A percentile compares a stretch with the other conserved stretches of the same genome.
Conservation (phyloP, 192 early-diverging fungal genomes). For the Backusella luteola region DNA sequence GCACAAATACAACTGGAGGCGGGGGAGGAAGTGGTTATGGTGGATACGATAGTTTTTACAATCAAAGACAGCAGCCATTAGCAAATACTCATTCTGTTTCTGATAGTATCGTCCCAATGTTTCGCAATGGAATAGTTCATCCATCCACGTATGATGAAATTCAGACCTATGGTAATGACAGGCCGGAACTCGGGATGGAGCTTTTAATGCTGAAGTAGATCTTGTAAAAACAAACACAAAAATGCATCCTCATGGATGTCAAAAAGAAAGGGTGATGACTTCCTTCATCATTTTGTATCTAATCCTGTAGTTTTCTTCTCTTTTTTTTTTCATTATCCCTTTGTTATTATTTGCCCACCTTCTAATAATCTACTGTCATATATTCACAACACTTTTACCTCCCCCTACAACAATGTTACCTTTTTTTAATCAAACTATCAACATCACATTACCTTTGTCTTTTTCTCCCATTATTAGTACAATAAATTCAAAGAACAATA, state of each 20-base stretch:
- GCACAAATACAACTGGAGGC: conserved; percentile 5
- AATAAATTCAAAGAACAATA: neutral
- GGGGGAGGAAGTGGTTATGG: conserved; percentile 5
- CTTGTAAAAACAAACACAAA: neutral
- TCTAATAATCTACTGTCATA: neutral
- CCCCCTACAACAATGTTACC: neutral
- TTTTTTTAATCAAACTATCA: neutral
- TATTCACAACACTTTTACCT: neutral
- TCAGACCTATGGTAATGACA: neutral
- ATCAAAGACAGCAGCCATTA: conserved; percentile 2
- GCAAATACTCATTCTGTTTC: conserved; percentile 9
- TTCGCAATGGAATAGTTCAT: conserved; percentile 18
- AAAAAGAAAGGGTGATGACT: neutral
- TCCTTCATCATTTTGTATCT: neutral
- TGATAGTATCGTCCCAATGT: conserved; percentile 1
- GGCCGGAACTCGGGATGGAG: conserved; percentile 12
- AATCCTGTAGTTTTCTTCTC: neutral
- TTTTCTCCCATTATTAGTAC: neutral
- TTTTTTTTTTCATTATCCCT: neutral
- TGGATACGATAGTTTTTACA: neutral
- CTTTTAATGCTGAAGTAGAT: conserved; percentile 13
- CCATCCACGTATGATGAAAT: conserved; percentile 11
- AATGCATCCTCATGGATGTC: neutral
- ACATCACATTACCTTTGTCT: neutral
- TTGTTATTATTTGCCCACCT: neutral